Evolutionary conservation across 306 rosid species (phyloP), one percentile per base, ranked within the genome.

Genomic region (Prinsepia uniflora): DNA sequence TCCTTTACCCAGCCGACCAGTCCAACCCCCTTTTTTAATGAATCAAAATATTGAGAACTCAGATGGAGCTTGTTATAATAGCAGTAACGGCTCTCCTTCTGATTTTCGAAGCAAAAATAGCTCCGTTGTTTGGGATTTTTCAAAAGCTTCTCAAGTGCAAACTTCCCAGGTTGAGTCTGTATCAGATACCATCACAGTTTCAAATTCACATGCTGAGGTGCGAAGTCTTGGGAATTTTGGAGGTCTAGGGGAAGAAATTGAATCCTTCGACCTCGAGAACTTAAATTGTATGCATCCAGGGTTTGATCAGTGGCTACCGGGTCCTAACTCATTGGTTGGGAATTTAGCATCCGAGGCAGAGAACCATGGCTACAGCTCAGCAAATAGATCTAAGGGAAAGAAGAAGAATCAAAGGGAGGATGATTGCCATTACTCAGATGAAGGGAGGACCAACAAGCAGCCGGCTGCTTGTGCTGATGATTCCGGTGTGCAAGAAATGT

Each of bases 361-460:
- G 53, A 46, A 2, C 14, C 18, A 54, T 24, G 74, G 76, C 20
- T 56, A 40, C 61, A 22, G 6, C 56, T 44, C 24, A 13, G 4
- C 11, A 7, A 64, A 72, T 56, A 70, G 47, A 74, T 54, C 64
- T 0, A 73, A 44, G 73, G 72, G 76, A 15, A 83, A 77, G 78
- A 80, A 74, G 44, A 73, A 63, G 36, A 84, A 24, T 49, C 57
- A 22, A 4, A 49, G 78, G 58, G 86, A 59, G 30, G 55, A 65
- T n/a, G 65, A 30, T 30, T 30, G 62, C 47, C 63, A 74, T 66
- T 56, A 57, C 10, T 9, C 9, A 17, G 78, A 55, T 49, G 83
- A 71, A 65, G 65, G 75, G 74, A 83, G 87, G 60, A 47, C 60
- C 42, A 60, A 10, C 72, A 83, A 83, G 67, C 80, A 76, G 6